Evolutionary conservation across 495 filamentous ascomycete genomes (phyloP).

Genomic region (Podospora pseudopauciseta): DNA sequence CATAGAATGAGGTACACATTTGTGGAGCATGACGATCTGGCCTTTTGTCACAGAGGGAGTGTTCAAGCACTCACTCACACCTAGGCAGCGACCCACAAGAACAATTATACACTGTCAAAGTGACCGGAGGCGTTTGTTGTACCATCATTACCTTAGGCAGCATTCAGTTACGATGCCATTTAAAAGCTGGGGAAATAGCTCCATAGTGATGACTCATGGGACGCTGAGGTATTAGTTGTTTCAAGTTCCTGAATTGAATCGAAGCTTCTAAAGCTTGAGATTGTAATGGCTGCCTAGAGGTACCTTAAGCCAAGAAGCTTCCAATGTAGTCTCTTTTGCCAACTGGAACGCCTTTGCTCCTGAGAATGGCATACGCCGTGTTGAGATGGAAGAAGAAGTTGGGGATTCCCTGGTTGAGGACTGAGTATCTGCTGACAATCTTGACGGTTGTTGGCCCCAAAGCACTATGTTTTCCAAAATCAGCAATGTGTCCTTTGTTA

Average conservation of each 20-base stretch:
- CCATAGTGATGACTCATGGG: too few species aligned
- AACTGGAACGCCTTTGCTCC: constrained; percentile 51
- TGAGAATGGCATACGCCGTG: constrained; percentile 54
- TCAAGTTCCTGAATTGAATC: neutral
- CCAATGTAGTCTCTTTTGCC: constrained; percentile 52
- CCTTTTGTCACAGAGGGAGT: too few species aligned
- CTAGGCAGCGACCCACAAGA: too few species aligned
- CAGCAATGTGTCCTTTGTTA: neutral
- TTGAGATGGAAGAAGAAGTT: constrained; percentile 58
- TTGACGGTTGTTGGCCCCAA: neutral
- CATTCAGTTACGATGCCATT: too few species aligned
- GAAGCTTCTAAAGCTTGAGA: too few species aligned
- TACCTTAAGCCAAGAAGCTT: constrained; percentile 20
- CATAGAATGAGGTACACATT: too few species aligned
- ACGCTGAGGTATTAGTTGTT: neutral
- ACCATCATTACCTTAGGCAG: too few species aligned
- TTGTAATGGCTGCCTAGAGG: neutral
- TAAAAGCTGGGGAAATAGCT: too few species aligned
- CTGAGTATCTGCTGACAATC: constrained; percentile 20
- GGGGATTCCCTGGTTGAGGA: constrained; percentile 41
- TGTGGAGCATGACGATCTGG: too few species aligned
- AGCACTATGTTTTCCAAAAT: neutral
- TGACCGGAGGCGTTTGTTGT: too few species aligned
- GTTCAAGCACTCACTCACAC: too few species aligned
- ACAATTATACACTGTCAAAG: too few species aligned